Conservation (phyloP, 441 rosid genomes). For the Lepidium campestre region DNA sequence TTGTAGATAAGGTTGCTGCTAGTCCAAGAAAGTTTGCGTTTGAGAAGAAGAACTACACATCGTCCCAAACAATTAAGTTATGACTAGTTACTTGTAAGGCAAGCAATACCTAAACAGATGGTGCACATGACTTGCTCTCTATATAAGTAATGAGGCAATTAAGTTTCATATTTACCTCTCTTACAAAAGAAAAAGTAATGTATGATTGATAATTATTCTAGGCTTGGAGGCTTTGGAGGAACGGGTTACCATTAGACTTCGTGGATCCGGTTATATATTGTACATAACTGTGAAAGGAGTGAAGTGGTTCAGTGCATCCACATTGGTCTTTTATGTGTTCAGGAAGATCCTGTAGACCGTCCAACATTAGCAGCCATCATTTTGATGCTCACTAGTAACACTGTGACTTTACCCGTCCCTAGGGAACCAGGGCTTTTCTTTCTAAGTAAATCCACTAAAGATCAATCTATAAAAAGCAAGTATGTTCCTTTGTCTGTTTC, state of each 20-base stretch:
- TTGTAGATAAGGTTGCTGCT: not conserved
- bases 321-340: constrained; percentile 48
- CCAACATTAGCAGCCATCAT: constrained; percentile 47
- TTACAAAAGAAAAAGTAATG: too few species aligned
- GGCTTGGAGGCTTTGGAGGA: constrained; percentile 40
- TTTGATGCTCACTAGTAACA: constrained; percentile 39
- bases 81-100: not conserved
- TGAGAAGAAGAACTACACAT: not conserved
- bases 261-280: constrained; percentile 27
- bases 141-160: too few species aligned
- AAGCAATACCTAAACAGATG: too few species aligned
- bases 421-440: constrained; percentile 26
- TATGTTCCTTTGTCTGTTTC: constrained; percentile 11
- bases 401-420: constrained; percentile 25
- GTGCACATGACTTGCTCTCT: too few species aligned
- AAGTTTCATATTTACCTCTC: too few species aligned
- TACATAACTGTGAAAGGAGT: not conserved
- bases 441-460: not conserved
- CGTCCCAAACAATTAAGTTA: not conserved
- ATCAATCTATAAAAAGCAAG: not conserved
- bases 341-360: constrained; percentile 38
- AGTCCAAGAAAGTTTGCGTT: not conserved
- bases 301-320: constrained; percentile 41
- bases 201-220: not conserved
- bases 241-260: constrained; percentile 22